Evolutionary conservation across 805 yeast genomes (phyloP).

Genomic region (Lachancea nothofagi): DNA sequence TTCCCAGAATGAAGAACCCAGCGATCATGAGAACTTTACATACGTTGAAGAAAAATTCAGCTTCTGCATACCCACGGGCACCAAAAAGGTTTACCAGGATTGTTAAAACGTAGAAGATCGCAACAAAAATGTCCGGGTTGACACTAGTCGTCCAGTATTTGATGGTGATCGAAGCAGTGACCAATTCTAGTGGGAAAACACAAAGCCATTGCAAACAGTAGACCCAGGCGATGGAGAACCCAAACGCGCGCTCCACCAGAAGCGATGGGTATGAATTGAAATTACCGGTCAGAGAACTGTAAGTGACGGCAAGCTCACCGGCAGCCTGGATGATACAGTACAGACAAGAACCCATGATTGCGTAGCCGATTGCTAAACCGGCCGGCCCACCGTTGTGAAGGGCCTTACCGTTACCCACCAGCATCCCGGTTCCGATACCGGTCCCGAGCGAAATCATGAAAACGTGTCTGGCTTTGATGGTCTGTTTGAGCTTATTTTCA

Average conservation of each 20-base stretch:
- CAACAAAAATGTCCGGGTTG: constrained; percentile 53
- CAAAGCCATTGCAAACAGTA: constrained; percentile 60
- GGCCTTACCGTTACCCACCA: constrained; percentile 52
- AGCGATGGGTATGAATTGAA: constrained; percentile 53
- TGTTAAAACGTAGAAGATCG: constrained; percentile 45
- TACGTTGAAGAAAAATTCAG: constrained; percentile 58
- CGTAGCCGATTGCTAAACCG: constrained; percentile 49
- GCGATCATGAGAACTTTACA: constrained; percentile 57
- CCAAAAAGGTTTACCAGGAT: constrained; percentile 46
- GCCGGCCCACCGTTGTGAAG: constrained; percentile 43
- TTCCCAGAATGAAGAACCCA: constrained; percentile 53
- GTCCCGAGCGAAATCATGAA: constrained; percentile 80
- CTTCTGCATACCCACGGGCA: constrained; percentile 55
- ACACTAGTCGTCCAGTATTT: constrained; percentile 51
- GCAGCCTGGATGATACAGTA: constrained; percentile 56
- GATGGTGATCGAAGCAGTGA: constrained; percentile 58
- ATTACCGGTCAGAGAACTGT: constrained; percentile 54
- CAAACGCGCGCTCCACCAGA: constrained; percentile 51
- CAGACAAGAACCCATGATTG: constrained; percentile 51
- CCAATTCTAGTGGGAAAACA: constrained; percentile 58
- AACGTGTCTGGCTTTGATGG: constrained; percentile 43
- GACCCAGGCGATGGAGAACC: constrained; percentile 58
- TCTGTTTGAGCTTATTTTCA: constrained; percentile 31
- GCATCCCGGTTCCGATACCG: constrained; percentile 73
- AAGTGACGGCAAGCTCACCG: constrained; percentile 63